Evolutionary conservation across 257 asterid genomes (phyloP), one percentile per base, ranked within the genome.

Genomic region (Jacaranda mimosifolia): DNA sequence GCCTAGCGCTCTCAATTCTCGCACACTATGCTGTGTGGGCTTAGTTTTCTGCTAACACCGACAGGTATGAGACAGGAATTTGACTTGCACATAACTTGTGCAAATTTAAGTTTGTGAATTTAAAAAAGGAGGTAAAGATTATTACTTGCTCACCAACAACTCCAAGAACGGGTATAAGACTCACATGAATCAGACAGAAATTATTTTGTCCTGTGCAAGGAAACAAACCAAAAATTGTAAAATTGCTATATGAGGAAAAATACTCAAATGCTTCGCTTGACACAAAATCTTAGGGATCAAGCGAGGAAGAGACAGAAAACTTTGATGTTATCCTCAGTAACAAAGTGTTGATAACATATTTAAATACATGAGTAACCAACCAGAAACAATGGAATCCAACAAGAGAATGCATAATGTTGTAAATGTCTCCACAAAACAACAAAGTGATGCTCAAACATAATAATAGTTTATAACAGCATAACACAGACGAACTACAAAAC

Each of bases 121-220:
- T n/a, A 39, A 51, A 57, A 57, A 53, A 45, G 77, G 46, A 78
- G 68, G 76, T 35, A 75, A 0, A 57, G 85, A 69, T 48, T 51
- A 87, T 90, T 91, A 93, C 98, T 86, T 96, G 99, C 86, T 96
- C 99, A 38, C 99, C 98, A 79, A 93, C 99, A 68, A 87, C 98
- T 39, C 99, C 96, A 70, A 96, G 91, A 60, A 96, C 97, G 15
- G 98, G 99, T 72, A 96, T 87, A 67, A 96, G 97, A 77, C 99
- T 93, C 86, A 96, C 98, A 76, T 96, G 99, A 89, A 96, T 87
- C 82, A 96, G 89, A 82, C 97, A 96, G 80, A 96, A 96, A 84
- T 91, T 91, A 80, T 91, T 85, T 81, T 81, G 96, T 26, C 99
- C 99, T 96, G 78, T 39, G 70, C 48, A 82, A 55, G 40, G 52